phyloP scores from a whole-genome alignment of 805 yeast genomes.

The Yarrowia alimentaria region DNA sequence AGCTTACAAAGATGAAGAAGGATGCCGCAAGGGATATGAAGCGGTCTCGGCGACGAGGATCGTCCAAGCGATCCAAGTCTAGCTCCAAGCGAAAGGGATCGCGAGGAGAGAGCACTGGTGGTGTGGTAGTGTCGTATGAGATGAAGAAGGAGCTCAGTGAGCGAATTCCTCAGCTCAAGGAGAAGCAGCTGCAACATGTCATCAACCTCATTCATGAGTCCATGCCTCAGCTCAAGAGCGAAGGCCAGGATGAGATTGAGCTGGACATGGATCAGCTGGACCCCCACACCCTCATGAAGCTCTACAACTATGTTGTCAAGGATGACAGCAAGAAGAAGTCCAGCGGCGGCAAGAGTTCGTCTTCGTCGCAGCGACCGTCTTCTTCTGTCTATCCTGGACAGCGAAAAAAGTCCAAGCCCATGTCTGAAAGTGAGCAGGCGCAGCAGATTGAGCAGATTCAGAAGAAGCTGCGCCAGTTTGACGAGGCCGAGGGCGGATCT shows the following conservation, averaged over 20 bases:
- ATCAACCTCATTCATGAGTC: conserved; percentile 80
- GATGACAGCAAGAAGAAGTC: conserved; percentile 20
- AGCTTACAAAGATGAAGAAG: conserved; percentile 76
- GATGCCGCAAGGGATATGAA: conserved; percentile 38
- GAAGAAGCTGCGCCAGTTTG: conserved; percentile 72
- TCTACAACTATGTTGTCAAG: conserved; percentile 76
- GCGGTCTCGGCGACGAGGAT: conserved; percentile 48
- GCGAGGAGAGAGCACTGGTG: conserved; percentile 34
- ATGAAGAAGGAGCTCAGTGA: conserved; percentile 95
- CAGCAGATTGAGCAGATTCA: conserved; percentile 69
- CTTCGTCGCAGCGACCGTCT: conserved; percentile 30
- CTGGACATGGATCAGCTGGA: conserved; percentile 92
- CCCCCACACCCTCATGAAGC: conserved; percentile 72
- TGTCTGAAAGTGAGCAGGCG: conserved; percentile 64
- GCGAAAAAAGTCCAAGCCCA: conserved; percentile 52
- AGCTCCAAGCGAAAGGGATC: conserved; percentile 26
- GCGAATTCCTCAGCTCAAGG: conserved; percentile 68
- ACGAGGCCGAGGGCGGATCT: conserved; percentile 38
- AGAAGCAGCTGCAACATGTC: conserved; percentile 78
- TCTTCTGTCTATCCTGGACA: conserved; percentile 25
- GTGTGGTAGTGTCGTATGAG: conserved; percentile 69
- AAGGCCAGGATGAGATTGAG: conserved; percentile 88
- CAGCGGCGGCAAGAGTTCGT: conserved; percentile 21
- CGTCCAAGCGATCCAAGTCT: conserved; percentile 39
- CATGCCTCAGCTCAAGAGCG: conserved; percentile 56